Base-by-base conservation (phyloP, 306 rosid species). In the Hippophae tibetana region DNA sequence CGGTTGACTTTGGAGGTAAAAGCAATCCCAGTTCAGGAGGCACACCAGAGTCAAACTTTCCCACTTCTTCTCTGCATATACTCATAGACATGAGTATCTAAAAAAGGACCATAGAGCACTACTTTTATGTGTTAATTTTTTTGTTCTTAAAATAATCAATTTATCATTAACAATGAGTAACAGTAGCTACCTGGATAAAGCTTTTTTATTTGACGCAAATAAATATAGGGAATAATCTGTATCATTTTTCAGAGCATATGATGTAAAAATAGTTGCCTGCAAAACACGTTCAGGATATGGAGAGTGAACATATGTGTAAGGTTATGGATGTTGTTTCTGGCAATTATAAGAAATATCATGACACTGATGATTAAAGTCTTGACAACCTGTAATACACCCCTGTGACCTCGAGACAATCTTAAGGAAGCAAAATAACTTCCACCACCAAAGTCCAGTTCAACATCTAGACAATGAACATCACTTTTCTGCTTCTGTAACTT, bases 341-440 rank as follows among this genome's bases (percentile, higher is more conserved):
- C 6, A 14, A 66, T 48, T 31, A 68, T 53, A 48, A 54, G 8
- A 26, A 40, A 44, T 38, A 56, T 13, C 13, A 47, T 25, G 61
- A 42, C 46, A 57, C 61, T 42, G 6, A 7, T n/a, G 42, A 63
- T 13, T 13, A 9, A 26, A 49, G 60, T 58, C 23, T 12, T 12
- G 67, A 77, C 47, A 72, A 87, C 98, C 98, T 92, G 95, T 70
- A 92, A 81, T 43, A 79, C 52, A 67, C 98, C 95, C 67, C 78
- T 74, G 69, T 72, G 72, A 63, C 95, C 96, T 13, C 95, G 92
- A 75, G 76, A 84, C 78, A 92, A 69, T 76, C 98, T 83, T 72
- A 92, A 81, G 69, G 83, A 72, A 60, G 96, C 87, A 40, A 57
- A 79, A 74, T 76, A 71, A 1, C 70, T 76, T 61, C 92, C 96